Percentiles rank a stretch among this genome's conserved stretches.
These are phyloP conservation scores for Trichoderma afroharzianum DNA, from an alignment of 2,329 filamentous ascomycete species.

Conservation along the genomic window DNA sequence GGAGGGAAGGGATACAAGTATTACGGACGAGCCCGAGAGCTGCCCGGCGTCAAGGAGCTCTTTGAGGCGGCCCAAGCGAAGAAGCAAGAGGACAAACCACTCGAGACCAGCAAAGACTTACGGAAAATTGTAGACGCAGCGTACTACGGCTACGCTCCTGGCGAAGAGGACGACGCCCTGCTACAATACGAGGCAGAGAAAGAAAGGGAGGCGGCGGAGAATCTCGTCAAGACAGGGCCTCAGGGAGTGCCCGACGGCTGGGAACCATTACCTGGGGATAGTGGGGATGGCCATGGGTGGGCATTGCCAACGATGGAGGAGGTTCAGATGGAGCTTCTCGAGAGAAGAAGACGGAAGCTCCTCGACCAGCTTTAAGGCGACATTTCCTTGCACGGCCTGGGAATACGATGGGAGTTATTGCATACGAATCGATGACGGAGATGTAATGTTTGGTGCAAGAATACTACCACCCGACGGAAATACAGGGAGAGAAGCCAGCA, in stretches of 20 bases:
- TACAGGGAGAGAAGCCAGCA: neutral
- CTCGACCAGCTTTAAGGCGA: slow-evolving; percentile 67
- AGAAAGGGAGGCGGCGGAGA: slow-evolving; percentile 75
- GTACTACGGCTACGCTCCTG: slow-evolving; percentile 92
- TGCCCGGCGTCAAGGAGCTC: slow-evolving; percentile 94
- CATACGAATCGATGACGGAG: neutral
- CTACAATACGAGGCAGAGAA: slow-evolving; percentile 77
- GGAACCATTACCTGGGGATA: slow-evolving; percentile 83
- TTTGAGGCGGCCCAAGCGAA: slow-evolving; percentile 72
- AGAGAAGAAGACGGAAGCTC: slow-evolving; percentile 76
- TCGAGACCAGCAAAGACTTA: slow-evolving; percentile 66
- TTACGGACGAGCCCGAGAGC: slow-evolving; percentile 83
- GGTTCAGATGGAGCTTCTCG: slow-evolving; percentile 90
- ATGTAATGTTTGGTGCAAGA: neutral
- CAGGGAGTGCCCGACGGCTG: slow-evolving; percentile 64
- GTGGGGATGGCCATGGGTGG: slow-evolving; percentile 79
- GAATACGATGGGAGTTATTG: neutral
- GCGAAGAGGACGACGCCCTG: slow-evolving; percentile 82
- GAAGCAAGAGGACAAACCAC: slow-evolving; percentile 57
- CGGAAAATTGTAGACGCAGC: slow-evolving; percentile 80
- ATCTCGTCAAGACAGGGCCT: slow-evolving; percentile 57
- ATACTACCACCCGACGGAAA: neutral
- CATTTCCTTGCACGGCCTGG: neutral
- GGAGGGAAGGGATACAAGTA: slow-evolving; percentile 91
- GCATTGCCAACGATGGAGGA: slow-evolving; percentile 81